Conservation (phyloP, 1,284 basidiomycete genomes). For the Wallemia hederae region DNA sequence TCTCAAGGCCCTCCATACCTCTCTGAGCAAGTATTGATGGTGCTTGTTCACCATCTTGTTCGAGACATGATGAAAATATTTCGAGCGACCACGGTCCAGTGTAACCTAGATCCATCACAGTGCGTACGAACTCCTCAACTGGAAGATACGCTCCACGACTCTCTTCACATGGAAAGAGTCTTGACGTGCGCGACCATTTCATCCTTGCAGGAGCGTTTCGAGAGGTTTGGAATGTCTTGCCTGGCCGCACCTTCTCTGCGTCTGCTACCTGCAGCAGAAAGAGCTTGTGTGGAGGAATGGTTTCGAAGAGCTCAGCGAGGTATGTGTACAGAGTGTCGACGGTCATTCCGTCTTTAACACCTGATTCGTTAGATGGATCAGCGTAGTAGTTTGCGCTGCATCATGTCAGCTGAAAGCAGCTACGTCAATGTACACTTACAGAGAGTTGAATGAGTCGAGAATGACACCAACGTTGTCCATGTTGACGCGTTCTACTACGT, state of each 20-base stretch:
- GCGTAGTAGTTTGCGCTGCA: conserved; percentile 1
- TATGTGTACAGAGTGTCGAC: not conserved
- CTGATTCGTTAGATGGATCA: conserved; percentile 2
- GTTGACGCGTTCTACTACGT: conserved; percentile 5
- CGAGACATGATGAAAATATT: conserved; percentile 4
- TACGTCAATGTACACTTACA: too few relatives aligned
- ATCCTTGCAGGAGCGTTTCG: conserved; percentile 5
- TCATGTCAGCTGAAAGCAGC: too few relatives aligned
- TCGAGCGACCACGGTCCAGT: conserved; percentile 4
- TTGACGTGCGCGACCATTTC: conserved; percentile 6
- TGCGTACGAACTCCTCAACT: conserved; percentile 2
- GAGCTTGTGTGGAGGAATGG: conserved; percentile 5
- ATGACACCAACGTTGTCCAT: conserved; percentile 6
- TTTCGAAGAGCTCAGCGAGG: conserved; percentile 1
- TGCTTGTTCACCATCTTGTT: not conserved
- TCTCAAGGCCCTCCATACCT: conserved; percentile 1
- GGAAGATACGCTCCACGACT: conserved; percentile 3
- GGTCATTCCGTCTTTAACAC: not conserved
- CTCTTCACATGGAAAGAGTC: conserved; percentile 6
- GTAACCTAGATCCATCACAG: conserved; percentile 3
- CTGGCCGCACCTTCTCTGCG: conserved; percentile 2
- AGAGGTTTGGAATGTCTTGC: conserved; percentile 3
- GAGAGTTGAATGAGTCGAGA: conserved; percentile 4
- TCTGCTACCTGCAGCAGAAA: conserved; percentile 7
- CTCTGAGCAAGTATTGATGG: conserved; percentile 1